phyloP scores from a whole-genome alignment of 768 basidiomycete species.

The Calocybe cyanea region DNA sequence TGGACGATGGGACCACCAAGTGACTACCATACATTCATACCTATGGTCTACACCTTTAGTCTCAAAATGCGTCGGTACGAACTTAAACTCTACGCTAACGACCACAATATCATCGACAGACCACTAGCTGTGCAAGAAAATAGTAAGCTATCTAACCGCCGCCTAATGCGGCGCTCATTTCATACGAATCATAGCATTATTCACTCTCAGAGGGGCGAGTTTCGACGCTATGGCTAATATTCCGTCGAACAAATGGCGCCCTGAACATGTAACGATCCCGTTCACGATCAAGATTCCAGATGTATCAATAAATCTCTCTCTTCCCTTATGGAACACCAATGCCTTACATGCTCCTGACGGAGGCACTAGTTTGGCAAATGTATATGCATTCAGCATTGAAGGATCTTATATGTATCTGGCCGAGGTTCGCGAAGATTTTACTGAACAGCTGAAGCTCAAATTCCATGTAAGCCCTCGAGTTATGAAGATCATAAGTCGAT shows the following conservation, averaged over 20 bases:
- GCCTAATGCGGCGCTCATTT: not conserved
- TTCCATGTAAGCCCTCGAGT: slow-evolving; percentile 45
- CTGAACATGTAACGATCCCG: slow-evolving; percentile 61
- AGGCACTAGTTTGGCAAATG: slow-evolving; percentile 59
- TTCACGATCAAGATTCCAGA: slow-evolving; percentile 63
- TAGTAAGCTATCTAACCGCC: slow-evolving; percentile 39
- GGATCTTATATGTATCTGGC: slow-evolving; percentile 76
- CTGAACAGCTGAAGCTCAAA: slow-evolving; percentile 74
- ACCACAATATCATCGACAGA: slow-evolving; percentile 95
- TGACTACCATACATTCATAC: slow-evolving; percentile 80
- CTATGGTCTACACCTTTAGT: slow-evolving; percentile 71
- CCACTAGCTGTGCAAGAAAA: slow-evolving; percentile 82
- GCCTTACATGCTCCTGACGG: slow-evolving; percentile 60
- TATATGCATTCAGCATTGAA: slow-evolving; percentile 51
- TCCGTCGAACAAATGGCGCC: slow-evolving; percentile 68
- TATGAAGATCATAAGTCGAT: not conserved
- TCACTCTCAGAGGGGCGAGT: slow-evolving; percentile 59
- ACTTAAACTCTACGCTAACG: slow-evolving; percentile 83
- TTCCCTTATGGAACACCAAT: slow-evolving; percentile 90
- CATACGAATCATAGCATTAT: slow-evolving; percentile 49
- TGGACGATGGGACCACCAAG: slow-evolving; percentile 83
- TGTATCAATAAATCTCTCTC: slow-evolving; percentile 51
- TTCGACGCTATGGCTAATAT: slow-evolving; percentile 53
- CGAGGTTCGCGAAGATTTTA: slow-evolving; percentile 59
- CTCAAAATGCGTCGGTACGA: slow-evolving; percentile 73